These are phyloP conservation scores for Ceratocystiopsis sp. DNA, from an alignment of 2,329 filamentous ascomycete species.

Conservation along the genomic window DNA sequence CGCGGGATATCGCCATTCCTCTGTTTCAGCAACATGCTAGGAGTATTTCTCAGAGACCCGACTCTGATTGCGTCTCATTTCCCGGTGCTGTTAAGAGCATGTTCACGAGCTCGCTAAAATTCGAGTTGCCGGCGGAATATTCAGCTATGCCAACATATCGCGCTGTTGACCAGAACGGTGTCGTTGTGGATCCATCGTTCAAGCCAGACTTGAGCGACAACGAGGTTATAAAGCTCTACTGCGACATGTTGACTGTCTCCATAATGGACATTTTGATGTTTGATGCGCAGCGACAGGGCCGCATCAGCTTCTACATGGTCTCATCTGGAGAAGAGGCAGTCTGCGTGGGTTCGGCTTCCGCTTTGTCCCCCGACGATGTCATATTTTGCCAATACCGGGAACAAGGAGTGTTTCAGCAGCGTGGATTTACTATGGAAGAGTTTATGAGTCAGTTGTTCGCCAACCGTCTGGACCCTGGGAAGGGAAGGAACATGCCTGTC, in stretches of 20 bases:
- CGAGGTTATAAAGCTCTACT: conserved; percentile 41
- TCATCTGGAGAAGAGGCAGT: conserved; percentile 90
- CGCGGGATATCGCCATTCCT: no score
- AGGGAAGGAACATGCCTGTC: conserved; percentile 89
- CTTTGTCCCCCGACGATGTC: conserved; percentile 68
- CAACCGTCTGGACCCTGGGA: conserved; percentile 63
- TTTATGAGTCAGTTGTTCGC: conserved; percentile 96
- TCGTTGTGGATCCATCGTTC: conserved; percentile 58
- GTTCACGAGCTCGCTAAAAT: conserved; percentile 67
- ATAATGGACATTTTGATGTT: conserved; percentile 98
- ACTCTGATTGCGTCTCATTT: conserved; percentile 49
- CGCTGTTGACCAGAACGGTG: conserved; percentile 75
- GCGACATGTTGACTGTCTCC: conserved; percentile 48
- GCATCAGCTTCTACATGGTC: conserved; percentile 94
- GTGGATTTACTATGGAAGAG: conserved; percentile 70
- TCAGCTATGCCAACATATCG: conserved; percentile 80
- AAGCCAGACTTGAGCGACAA: conserved; percentile 51
- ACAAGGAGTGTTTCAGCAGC: conserved; percentile 75
- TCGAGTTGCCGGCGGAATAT: conserved; percentile 55
- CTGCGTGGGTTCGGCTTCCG: conserved; percentile 73
- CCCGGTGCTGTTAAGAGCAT: conserved; percentile 91
- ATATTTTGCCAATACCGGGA: conserved; percentile 93
- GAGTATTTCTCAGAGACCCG: conserved; percentile 37
- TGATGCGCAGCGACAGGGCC: conserved; percentile 88
- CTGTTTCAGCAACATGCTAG: conserved; percentile 17